Conservation (phyloP, 2,329 filamentous ascomycete species). For the Ophiostoma perfectum region DNA sequence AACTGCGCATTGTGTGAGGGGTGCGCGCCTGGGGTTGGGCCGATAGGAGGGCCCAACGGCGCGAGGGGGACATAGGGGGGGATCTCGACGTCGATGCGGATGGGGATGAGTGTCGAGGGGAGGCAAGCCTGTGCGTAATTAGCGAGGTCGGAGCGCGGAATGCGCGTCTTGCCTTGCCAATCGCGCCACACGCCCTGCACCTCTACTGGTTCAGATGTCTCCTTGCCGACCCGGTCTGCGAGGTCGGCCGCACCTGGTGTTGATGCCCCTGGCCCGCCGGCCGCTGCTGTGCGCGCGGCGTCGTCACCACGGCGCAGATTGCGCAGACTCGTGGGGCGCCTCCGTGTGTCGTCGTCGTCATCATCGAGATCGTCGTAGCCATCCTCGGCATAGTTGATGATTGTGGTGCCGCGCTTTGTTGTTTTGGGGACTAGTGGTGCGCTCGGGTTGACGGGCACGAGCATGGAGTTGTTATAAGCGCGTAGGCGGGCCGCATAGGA, state of each 20-base stretch:
- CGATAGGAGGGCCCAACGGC: slow-evolving; percentile 26
- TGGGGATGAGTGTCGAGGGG: slow-evolving; percentile 86
- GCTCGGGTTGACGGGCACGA: slow-evolving; percentile 75
- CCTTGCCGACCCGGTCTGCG: slow-evolving; percentile 75
- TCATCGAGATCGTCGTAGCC: slow-evolving; percentile 76
- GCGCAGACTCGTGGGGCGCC: slow-evolving; percentile 76
- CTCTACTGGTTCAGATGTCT: slow-evolving; percentile 70
- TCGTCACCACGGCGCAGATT: slow-evolving; percentile 74
- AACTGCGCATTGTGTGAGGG: slow-evolving; percentile 58
- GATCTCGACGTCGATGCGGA: slow-evolving; percentile 92
- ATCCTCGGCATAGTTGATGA: slow-evolving; percentile 97
- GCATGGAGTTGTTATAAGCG: slow-evolving; percentile 83
- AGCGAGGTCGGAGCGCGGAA: slow-evolving; percentile 53
- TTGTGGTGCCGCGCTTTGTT: slow-evolving; percentile 94
- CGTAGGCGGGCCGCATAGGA: slow-evolving; percentile 88
- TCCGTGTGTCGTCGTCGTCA: slow-evolving; percentile 69
- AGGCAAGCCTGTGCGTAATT: slow-evolving; percentile 64
- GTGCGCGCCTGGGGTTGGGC: slow-evolving; percentile 39
- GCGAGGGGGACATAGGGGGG: slow-evolving; percentile 63
- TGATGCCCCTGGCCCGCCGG: not conserved
- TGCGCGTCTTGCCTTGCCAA: slow-evolving; percentile 76
- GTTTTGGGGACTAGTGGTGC: slow-evolving; percentile 66
- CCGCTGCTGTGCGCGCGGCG: slow-evolving; percentile 43
- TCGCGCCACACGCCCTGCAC: slow-evolving; percentile 90
- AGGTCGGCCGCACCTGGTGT: slow-evolving; percentile 40